Evolutionary conservation across 2,329 filamentous ascomycete genomes (phyloP).

Genomic region (Neopestalotiopsis sp.): DNA sequence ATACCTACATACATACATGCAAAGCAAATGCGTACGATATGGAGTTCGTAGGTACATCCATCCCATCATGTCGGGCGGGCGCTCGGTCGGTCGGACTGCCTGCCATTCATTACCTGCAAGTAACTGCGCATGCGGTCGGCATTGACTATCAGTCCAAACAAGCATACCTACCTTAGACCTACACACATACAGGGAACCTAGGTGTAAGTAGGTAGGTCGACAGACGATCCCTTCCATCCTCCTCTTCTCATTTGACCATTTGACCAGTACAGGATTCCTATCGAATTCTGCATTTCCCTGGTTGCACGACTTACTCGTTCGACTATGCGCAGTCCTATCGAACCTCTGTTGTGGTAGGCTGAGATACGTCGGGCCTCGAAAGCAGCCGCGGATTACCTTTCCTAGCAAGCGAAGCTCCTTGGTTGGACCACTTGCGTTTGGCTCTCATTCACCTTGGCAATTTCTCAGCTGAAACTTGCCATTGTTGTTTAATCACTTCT

Average conservation of each 20-base stretch:
- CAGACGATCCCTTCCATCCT: background rate
- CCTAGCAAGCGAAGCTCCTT: slow-evolving; percentile 12
- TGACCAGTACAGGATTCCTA: slow-evolving; percentile 4
- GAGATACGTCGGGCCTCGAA: slow-evolving; percentile 27
- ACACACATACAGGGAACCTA: background rate
- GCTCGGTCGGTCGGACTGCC: background rate
- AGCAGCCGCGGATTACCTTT: background rate
- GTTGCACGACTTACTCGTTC: slow-evolving; percentile 15
- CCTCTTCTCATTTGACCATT: background rate
- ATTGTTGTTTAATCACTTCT: background rate
- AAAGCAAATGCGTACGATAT: background rate
- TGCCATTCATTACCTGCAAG: background rate
- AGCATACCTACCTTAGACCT: background rate
- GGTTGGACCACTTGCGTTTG: slow-evolving; percentile 19
- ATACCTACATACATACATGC: no score
- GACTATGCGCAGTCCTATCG: slow-evolving; percentile 16
- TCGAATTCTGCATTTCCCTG: background rate
- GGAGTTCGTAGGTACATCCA: background rate
- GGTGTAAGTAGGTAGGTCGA: background rate
- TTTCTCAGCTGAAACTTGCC: slow-evolving; percentile 15
- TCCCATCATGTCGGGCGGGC: background rate
- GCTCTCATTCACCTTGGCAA: slow-evolving; percentile 17
- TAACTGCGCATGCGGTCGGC: background rate
- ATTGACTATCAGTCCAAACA: background rate
- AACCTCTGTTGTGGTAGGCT: slow-evolving; percentile 23